Conservation (phyloP, 1,284 basidiomycete genomes). For the Trametes polyzona region DNA sequence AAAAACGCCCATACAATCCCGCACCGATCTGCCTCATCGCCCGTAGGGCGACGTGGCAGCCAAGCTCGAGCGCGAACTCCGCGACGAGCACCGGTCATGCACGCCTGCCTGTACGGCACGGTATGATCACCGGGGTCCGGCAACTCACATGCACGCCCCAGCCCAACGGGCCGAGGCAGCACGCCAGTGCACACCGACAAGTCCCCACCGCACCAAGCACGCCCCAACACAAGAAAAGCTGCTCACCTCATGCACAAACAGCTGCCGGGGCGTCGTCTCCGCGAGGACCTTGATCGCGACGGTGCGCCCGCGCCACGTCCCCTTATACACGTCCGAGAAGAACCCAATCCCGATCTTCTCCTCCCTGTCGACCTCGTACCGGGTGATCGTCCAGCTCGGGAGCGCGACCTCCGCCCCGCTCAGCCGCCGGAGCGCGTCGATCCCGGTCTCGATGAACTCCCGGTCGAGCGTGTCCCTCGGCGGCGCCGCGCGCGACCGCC, state of each 20-base stretch:
- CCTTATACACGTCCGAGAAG: slow-evolving; percentile 73
- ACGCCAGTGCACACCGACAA: not conserved
- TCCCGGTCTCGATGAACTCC: slow-evolving; percentile 50
- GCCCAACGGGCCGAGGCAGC: not conserved
- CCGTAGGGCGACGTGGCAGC: not conserved
- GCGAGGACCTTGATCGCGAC: slow-evolving; percentile 58
- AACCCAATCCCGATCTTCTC: slow-evolving; percentile 67
- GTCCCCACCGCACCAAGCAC: not conserved
- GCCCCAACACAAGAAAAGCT: not conserved
- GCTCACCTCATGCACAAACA: slow-evolving; percentile 42
- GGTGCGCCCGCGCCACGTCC: slow-evolving; percentile 59
- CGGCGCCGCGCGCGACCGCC: slow-evolving; percentile 12
- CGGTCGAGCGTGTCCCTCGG: slow-evolving; percentile 43
- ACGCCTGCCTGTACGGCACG: not conserved
- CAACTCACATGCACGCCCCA: not conserved
- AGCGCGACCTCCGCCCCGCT: slow-evolving; percentile 44
- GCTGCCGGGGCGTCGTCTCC: slow-evolving; percentile 39
- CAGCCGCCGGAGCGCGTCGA: slow-evolving; percentile 53
- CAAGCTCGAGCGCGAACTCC: not conserved
- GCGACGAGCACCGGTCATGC: not conserved
- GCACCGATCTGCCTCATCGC: not conserved
- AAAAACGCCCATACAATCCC: not conserved
- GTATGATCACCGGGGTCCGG: not conserved
- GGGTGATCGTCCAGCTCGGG: slow-evolving; percentile 76
- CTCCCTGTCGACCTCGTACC: slow-evolving; percentile 68